Base-by-base conservation (phyloP, 2,329 filamentous ascomycete species). In the Raffaelea ambrosiae region DNA sequence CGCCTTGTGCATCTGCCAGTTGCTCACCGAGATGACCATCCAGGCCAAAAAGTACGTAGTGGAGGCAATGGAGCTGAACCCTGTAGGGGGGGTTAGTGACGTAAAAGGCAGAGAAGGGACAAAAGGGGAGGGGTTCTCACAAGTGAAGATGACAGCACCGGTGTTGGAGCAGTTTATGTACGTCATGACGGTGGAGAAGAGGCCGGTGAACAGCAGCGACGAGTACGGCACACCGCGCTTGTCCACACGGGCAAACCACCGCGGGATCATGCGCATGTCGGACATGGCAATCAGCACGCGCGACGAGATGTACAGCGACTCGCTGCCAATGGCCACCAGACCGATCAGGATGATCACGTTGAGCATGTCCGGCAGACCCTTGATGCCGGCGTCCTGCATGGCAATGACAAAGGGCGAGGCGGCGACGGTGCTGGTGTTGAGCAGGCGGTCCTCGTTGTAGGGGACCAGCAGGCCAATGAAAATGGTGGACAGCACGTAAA, bases 11-110 rank as follows among this genome's bases (percentile, higher is more conserved):
- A 53, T 51, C 33, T 20, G 47, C 26, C 29, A 51, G 46, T 53
- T 53, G 31, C 48, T 53, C 5, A 49, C 26, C 5, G 51, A 46
- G 20, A 53, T 53, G 22, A 48, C 48, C 43, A 53, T 46, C 51
- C 51, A 53, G 21, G 48, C 48, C 16, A 53, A 51, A 26, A 53
- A 53, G 3, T 46, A 51, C 9, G 48, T 51, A 1, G 51, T 53
- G 19, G 51, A 47, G 14, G 49, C 49, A 29, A 51, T 39, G 29
- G 49, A 51, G 43, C 47, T 51, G 43, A 51, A 53, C 49, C 49
- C 48, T n/a, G n/a, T n/a, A n/a, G n/a, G n/a, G n/a, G n/a, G n/a
- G n/a, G n/a, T n/a, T n/a, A n/a, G n/a, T n/a, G n/a, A n/a, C n/a
- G n/a, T n/a, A n/a, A n/a, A n/a, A n/a, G n/a, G n/a, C n/a, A n/a